Base-by-base conservation (phyloP, 768 basidiomycete genomes). In the Lactarius sp. region DNA sequence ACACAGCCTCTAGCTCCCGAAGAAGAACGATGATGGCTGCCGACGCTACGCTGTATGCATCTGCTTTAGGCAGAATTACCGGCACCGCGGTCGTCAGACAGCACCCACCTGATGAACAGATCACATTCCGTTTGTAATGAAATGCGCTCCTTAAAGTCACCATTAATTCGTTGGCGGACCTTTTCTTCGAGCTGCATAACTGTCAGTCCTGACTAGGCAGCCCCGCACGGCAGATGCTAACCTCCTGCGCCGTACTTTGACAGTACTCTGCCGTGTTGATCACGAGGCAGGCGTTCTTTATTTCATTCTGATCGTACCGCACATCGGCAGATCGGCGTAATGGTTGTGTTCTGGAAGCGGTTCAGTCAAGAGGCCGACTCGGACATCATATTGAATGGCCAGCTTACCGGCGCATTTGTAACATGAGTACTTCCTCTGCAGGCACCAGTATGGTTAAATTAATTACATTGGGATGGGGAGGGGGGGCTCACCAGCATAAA, bases 191-290 rank as follows among this genome's bases (percentile, higher is more conserved):
- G 81, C 93, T 98, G 71, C 27, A 56, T 55, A 20, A 22, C 56
- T 27, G 50, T 59, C 22, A 44, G 47, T 41, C 42, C 47, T 60
- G 56, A 33, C 31, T 20, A 10, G 18, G 18, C 22, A 39, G 44
- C 42, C 7, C 34, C 3, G 13, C n/a, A 52, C 10, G 18, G 13
- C 49, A 60, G 52, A 41, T 44, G 8, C 13, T 10, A 69, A 88
- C 94, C 83, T 97, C 93, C 20, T 85, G 71, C 1, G 95, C 92
- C 2, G 96, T 99, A 1, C 84, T 85, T 66, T 94, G 90, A 71
- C 97, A 99, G 72, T 98, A 99, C 71, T 98, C 95, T 1, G 95
- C 96, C 0, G 97, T 99, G 70, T 99, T 98, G 71, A 99, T 86
- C 31, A 96, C 76, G n/a, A 93, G 77, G 71, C 92, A 94, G 0